Conservation (phyloP, 345 rosid species). For the Acer yangbiense region DNA sequence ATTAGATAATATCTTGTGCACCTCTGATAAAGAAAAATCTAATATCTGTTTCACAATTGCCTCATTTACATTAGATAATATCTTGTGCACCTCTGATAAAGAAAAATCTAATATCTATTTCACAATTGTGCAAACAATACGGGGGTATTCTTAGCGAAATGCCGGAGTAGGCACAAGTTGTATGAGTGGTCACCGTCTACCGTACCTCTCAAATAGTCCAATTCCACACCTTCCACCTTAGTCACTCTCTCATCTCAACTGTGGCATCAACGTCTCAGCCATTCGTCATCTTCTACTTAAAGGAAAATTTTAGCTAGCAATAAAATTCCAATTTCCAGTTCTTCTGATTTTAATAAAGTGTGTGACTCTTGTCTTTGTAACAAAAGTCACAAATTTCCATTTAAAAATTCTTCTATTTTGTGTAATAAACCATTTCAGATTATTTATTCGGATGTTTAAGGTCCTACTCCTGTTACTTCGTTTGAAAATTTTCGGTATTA, state of each 20-base stretch:
- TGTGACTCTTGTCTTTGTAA: conserved; percentile 4
- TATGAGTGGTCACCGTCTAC: neutral
- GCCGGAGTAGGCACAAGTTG: too few relatives aligned
- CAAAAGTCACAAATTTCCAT: neutral
- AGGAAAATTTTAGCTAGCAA: neutral
- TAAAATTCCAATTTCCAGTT: neutral
- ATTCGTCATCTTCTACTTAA: neutral
- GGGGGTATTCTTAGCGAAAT: too few relatives aligned
- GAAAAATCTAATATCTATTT: neutral
- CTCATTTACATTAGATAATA: neutral
- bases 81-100: neutral
- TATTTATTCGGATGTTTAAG: neutral
- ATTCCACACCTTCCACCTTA: neutral
- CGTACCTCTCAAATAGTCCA: too few relatives aligned
- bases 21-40: neutral
- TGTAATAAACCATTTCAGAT: neutral
- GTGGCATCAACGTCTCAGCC: neutral
- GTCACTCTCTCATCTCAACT: neutral
- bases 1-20: neutral
- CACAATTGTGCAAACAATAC: too few relatives aligned
- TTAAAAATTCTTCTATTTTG: neutral
- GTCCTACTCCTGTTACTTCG: neutral
- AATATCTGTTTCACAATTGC: neutral
- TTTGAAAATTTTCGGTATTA: neutral
- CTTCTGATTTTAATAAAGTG: neutral